Base-by-base conservation (phyloP, 2,329 filamentous ascomycete species). In the Arthrobotrys sphaeroides region DNA sequence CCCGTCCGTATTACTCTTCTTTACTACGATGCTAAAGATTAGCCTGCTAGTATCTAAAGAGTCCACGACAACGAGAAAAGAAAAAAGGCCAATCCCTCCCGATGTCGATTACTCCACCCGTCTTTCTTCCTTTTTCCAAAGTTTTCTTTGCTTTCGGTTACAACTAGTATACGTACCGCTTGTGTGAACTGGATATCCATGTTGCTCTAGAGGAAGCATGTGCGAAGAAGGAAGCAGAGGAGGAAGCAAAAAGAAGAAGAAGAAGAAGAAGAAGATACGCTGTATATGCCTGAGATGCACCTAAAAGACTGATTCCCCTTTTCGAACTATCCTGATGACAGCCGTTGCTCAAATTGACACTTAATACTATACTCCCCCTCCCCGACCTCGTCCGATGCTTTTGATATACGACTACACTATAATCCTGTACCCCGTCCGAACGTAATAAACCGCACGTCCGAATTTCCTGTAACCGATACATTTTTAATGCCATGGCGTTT, bases 11-110 rank as follows among this genome's bases (percentile, higher is more conserved):
- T 62, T 40, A 6, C 33, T 65, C 49, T n/a, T n/a, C n/a, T 64
- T 59, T 24, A 49, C 33, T 36, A 47, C 31, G 43, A 53, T 70
- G 45, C 57, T 62, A 45, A 68, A 61, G 24, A 55, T 55, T 61
- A 69, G 65, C 33, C 33, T 51, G 28, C 43, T 49, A 55, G 66
- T 55, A 70, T 70, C 55, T 42, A 62, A 59, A 70, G 66, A 62
- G 66, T 70, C 51, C 51, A 59, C 64, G 51, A 55, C 51, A 55
- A 55, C 31, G 51, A 55, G 51, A 68, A 68, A 68, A 59, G 43
- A 49, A 68, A n/a, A n/a, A 59, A 57, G 28, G 10, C 24, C 31
- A 24, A 55, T 38, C 51, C 51, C 31, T 51, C 51, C 28, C 51
- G 31, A 38, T 55, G 51, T 55, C 51, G 36, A 40, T n/a, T 40